phyloP scores from a whole-genome alignment of 768 basidiomycete genomes.

The Suillus paluster region DNA sequence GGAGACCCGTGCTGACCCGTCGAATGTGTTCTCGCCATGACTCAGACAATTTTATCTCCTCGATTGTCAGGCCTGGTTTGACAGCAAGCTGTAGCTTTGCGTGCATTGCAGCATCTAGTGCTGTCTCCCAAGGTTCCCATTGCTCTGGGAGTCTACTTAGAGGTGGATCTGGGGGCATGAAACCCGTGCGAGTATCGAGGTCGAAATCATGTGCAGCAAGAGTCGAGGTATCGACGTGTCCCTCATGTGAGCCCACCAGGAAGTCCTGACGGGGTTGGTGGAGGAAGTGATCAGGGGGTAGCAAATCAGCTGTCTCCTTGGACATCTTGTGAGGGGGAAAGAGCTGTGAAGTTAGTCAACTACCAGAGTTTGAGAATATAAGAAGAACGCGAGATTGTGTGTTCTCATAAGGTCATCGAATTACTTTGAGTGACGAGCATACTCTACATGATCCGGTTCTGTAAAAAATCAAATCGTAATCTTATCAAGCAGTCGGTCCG shows the following conservation, averaged over 20 bases:
- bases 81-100: constrained; percentile 56
- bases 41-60: constrained; percentile 47
- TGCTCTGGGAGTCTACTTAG: constrained; percentile 57
- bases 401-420: no score
- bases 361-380: neutral
- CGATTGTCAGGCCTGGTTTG: constrained; percentile 45
- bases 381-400: neutral
- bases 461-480: neutral
- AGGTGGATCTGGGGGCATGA: constrained; percentile 85
- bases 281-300: constrained; percentile 39
- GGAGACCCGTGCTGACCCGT: constrained; percentile 40
- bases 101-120: constrained; percentile 53
- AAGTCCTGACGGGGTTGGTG: constrained; percentile 38
- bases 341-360: neutral
- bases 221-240: constrained; percentile 55
- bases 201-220: constrained; percentile 89
- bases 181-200: constrained; percentile 88
- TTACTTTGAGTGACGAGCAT: no score
- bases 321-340: neutral
- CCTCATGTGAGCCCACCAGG: constrained; percentile 24
- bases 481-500: neutral
- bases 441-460: neutral
- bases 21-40: constrained; percentile 58
- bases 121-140: constrained; percentile 78
- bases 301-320: neutral